Evolutionary conservation across 176 grass and related monocot species (phyloP).

Genomic region (Oryza australiensis): DNA sequence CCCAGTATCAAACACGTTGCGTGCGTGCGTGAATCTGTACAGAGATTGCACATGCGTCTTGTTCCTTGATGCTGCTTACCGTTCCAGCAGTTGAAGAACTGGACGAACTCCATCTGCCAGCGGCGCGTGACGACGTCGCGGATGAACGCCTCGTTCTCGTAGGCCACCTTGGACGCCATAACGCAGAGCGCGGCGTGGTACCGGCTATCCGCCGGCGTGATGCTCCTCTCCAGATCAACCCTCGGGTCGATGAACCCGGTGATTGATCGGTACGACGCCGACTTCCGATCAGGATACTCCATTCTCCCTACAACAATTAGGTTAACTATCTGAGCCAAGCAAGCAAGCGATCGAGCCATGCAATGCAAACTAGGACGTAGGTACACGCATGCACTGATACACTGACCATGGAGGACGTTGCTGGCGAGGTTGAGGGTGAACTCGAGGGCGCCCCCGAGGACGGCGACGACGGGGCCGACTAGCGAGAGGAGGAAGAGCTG

Average conservation of each 20-base stretch:
- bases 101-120: conserved; percentile 68
- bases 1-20: background rate
- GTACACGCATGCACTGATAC: background rate
- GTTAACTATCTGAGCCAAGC: background rate
- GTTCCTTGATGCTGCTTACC: conserved; percentile 27
- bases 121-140: conserved; percentile 31
- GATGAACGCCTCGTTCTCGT: conserved; percentile 64
- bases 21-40: no score
- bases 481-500: conserved; percentile 37
- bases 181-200: conserved; percentile 53
- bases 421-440: conserved; percentile 40
- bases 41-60: background rate
- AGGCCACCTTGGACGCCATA: conserved; percentile 67
- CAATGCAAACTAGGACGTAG: background rate
- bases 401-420: conserved; percentile 47
- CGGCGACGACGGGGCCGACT: conserved; percentile 28
- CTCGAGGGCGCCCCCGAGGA: conserved; percentile 39
- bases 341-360: background rate
- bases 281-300: conserved; percentile 38
- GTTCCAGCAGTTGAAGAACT: conserved; percentile 68
- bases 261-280: conserved; percentile 47
- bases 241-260: conserved; percentile 48
- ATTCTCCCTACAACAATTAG: conserved; percentile 16
- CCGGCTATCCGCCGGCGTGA: conserved; percentile 38
- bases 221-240: conserved; percentile 39